Evolutionary conservation across 805 yeast genomes (phyloP).

Genomic region (Ogataea thermomethanolica): DNA sequence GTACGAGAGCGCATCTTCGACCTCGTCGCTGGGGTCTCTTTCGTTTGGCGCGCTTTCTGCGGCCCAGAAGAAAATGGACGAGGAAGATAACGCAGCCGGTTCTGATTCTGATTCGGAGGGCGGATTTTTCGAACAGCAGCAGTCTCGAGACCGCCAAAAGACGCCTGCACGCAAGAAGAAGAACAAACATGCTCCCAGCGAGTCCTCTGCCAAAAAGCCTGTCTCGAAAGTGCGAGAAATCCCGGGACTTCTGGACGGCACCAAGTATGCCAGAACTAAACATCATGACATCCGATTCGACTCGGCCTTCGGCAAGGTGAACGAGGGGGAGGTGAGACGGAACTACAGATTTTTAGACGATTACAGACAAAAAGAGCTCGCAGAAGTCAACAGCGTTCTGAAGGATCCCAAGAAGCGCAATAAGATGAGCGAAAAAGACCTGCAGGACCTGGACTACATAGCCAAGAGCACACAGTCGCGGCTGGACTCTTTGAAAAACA

Average conservation of each 20-base stretch:
- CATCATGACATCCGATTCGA: conserved; percentile 88
- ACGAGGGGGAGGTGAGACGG: conserved; percentile 59
- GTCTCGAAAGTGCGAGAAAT: conserved; percentile 70
- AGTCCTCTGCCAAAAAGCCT: conserved; percentile 66
- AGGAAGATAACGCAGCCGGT: conserved; percentile 17
- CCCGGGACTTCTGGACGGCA: conserved; percentile 52
- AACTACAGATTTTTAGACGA: conserved; percentile 85
- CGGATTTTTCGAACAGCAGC: conserved; percentile 38
- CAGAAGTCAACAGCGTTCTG: conserved; percentile 52
- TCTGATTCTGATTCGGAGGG: conserved; percentile 22
- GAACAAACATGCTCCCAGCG: conserved; percentile 86
- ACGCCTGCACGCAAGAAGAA: conserved; percentile 27
- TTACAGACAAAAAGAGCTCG: conserved; percentile 72
- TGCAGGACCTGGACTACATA: conserved; percentile 48
- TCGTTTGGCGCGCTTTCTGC: conserved; percentile 63
- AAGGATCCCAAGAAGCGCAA: conserved; percentile 49
- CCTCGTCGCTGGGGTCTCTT: conserved; percentile 23
- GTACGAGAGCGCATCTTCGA: conserved; percentile 1
- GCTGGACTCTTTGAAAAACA: conserved; percentile 63
- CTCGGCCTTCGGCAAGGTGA: conserved; percentile 82
- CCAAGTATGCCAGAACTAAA: conserved; percentile 37
- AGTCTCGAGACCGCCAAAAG: conserved; percentile 12
- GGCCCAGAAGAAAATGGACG: conserved; percentile 48
- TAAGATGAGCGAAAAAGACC: conserved; percentile 42
- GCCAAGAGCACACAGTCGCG: conserved; percentile 66